Conservation (phyloP, 1,139 yeast species). For the Saccharomyces hybrid region DNA sequence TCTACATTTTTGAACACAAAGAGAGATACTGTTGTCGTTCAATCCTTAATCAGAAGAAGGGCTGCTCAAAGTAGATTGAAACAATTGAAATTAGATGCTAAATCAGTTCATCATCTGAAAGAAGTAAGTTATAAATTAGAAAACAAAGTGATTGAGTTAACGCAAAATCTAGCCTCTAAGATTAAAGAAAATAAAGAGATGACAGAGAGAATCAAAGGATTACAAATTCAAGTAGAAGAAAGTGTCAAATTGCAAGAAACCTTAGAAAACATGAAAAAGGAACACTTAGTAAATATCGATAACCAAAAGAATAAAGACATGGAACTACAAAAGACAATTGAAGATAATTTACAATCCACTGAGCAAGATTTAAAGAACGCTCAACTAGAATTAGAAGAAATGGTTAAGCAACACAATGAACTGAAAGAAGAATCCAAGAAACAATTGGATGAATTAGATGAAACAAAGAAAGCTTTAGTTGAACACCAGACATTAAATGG, state of each 20-base stretch:
- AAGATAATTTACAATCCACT: conserved; percentile 49
- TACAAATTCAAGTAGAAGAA: conserved; percentile 50
- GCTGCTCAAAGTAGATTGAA: conserved; percentile 61
- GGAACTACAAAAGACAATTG: conserved; percentile 45
- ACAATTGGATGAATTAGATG: conserved; percentile 54
- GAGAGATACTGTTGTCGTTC: conserved; percentile 60
- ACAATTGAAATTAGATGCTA: conserved; percentile 70
- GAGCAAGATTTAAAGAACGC: conserved; percentile 57
- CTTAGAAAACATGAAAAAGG: conserved; percentile 50
- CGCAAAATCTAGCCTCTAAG: conserved; percentile 72
- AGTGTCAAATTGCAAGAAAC: conserved; percentile 51
- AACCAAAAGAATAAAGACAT: conserved; percentile 43
- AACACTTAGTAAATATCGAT: conserved; percentile 43
- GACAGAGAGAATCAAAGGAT: conserved; percentile 52
- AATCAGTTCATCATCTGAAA: conserved; percentile 79
- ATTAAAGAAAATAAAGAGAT: conserved; percentile 74
- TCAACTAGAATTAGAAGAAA: conserved; percentile 52
- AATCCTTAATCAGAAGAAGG: conserved; percentile 70
- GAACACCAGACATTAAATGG: conserved; percentile 62
- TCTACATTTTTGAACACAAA: conserved; percentile 18
- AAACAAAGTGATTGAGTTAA: conserved; percentile 89
- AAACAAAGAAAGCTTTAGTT: conserved; percentile 53
- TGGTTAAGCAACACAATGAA: conserved; percentile 57
- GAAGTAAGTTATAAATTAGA: conserved; percentile 90
- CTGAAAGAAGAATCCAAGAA: conserved; percentile 57